Conservation (phyloP, 1,284 basidiomycete genomes). For the Ceratorhiza oryzae-sativae region DNA sequence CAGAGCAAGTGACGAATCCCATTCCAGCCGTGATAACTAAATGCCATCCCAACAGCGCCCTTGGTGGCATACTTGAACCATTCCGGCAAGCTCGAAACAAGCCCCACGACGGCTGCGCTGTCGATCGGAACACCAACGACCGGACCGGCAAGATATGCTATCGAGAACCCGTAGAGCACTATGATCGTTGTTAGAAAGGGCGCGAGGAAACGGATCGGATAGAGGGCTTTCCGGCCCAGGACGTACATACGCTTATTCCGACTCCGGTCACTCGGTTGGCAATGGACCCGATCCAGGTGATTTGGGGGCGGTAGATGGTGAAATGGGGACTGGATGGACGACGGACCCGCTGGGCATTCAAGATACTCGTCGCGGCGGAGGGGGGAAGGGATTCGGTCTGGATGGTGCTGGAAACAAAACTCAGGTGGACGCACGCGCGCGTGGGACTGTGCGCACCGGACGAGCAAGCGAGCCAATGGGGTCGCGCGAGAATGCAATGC, state of each 20-base stretch:
- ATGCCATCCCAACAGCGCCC: slow-evolving; percentile 78
- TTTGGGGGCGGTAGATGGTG: slow-evolving; percentile 95
- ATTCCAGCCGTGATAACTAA: slow-evolving; percentile 91
- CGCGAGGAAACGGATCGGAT: neutral
- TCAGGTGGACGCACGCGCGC: neutral
- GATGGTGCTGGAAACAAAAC: slow-evolving; percentile 1
- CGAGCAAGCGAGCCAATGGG: slow-evolving; percentile 29
- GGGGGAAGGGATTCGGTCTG: slow-evolving; percentile 62
- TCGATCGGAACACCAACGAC: slow-evolving; percentile 68
- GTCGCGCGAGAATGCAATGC: slow-evolving; percentile 31
- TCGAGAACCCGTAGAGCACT: slow-evolving; percentile 90
- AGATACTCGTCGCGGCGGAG: slow-evolving; percentile 66
- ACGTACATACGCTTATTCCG: slow-evolving; percentile 79
- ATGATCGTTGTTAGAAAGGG: slow-evolving; percentile 20
- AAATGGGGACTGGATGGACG: slow-evolving; percentile 93
- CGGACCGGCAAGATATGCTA: slow-evolving; percentile 87
- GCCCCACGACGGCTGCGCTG: slow-evolving; percentile 77
- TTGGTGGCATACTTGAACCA: slow-evolving; percentile 79
- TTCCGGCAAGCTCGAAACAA: slow-evolving; percentile 72
- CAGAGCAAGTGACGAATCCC: slow-evolving; percentile 91
- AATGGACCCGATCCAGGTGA: slow-evolving; percentile 89
- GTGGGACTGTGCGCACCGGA: neutral
- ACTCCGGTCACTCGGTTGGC: slow-evolving; percentile 85
- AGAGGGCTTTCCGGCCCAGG: slow-evolving; percentile 14
- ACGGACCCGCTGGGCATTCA: slow-evolving; percentile 85